phyloP scores from a whole-genome alignment of 192 early-diverging fungal species.

The Tieghemiomyces parasiticus region DNA sequence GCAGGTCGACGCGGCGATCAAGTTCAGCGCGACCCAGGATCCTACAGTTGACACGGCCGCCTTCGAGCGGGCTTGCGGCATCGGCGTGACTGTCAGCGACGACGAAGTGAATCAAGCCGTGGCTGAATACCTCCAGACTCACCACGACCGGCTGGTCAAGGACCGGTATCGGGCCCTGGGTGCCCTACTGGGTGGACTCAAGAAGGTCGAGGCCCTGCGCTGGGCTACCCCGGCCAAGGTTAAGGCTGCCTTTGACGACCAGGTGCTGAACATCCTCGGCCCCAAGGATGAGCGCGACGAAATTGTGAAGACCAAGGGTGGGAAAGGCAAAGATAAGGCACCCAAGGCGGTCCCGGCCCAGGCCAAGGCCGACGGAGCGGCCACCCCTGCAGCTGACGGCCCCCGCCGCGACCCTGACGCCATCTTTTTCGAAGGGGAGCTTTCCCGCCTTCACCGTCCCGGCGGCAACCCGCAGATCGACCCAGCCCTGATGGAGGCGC shows the following conservation, averaged over 20 bases:
- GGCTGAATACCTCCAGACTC: slow-evolving; percentile 38
- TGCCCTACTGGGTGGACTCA: slow-evolving; percentile 51
- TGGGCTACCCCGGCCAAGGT: slow-evolving; percentile 86
- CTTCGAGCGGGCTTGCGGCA: slow-evolving; percentile 83
- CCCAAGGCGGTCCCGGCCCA: slow-evolving; percentile 11
- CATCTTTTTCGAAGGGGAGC: slow-evolving; percentile 87
- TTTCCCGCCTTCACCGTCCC: slow-evolving; percentile 81
- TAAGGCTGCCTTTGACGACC: slow-evolving; percentile 78
- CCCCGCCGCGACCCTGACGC: slow-evolving; percentile 38
- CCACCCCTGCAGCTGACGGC: slow-evolving; percentile 21
- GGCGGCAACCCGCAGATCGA: slow-evolving; percentile 96
- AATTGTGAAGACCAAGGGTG: slow-evolving; percentile 26
- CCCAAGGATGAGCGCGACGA: slow-evolving; percentile 96
- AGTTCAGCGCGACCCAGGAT: slow-evolving; percentile 51
- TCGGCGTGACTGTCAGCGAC: slow-evolving; percentile 73
- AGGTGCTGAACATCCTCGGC: slow-evolving; percentile 75
- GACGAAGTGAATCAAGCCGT: slow-evolving; percentile 60
- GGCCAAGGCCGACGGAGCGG: slow-evolving; percentile 12
- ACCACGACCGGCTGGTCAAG: slow-evolving; percentile 53
- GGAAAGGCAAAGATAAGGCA: slow-evolving; percentile 21
- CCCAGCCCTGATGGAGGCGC: slow-evolving; percentile 73
- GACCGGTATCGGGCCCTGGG: slow-evolving; percentile 82
- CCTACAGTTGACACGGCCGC: slow-evolving; percentile 41
- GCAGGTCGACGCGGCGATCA: slow-evolving; percentile 89
- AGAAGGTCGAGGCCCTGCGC: slow-evolving; percentile 46